Evolutionary conservation across 164 flowering plant genomes (phyloP).

Genomic region (Nymphaea colorata): DNA sequence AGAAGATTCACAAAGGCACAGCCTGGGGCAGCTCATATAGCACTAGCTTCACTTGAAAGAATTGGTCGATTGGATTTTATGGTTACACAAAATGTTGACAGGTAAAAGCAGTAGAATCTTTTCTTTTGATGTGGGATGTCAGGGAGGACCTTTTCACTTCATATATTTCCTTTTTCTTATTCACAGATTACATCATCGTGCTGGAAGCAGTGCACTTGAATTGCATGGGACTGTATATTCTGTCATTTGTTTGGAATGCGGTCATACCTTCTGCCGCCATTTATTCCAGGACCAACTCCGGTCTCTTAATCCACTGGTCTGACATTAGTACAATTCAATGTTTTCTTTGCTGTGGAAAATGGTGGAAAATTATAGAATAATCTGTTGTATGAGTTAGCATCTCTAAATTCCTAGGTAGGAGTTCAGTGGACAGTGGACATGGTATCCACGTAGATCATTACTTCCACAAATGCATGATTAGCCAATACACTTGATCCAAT

Average conservation of each 20-base stretch:
- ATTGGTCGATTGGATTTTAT: constrained; percentile 58
- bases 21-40: constrained; percentile 69
- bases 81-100: constrained; percentile 96
- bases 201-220: constrained; percentile 90
- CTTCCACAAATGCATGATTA: too few relatives aligned
- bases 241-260: constrained; percentile 75
- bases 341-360: neutral
- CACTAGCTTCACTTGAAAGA: constrained; percentile 82
- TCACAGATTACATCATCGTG: constrained; percentile 88
- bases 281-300: constrained; percentile 74
- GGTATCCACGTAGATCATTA: too few relatives aligned
- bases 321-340: constrained; percentile 1
- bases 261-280: constrained; percentile 47
- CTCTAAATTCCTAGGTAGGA: too few relatives aligned
- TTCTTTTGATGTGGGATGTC: neutral
- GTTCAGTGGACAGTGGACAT: neutral
- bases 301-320: constrained; percentile 86
- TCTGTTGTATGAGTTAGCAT: too few relatives aligned
- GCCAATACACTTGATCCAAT: too few relatives aligned
- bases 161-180: constrained; percentile 1
- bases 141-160: neutral
- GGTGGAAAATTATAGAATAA: too few relatives aligned
- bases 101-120: constrained; percentile 23
- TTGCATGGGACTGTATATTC: constrained; percentile 90
- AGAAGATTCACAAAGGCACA: constrained; percentile 63